A percentile compares a stretch with the other conserved stretches of the same genome.
phyloP scores from a whole-genome alignment of 306 rosid species.

The Sindora glabra region DNA sequence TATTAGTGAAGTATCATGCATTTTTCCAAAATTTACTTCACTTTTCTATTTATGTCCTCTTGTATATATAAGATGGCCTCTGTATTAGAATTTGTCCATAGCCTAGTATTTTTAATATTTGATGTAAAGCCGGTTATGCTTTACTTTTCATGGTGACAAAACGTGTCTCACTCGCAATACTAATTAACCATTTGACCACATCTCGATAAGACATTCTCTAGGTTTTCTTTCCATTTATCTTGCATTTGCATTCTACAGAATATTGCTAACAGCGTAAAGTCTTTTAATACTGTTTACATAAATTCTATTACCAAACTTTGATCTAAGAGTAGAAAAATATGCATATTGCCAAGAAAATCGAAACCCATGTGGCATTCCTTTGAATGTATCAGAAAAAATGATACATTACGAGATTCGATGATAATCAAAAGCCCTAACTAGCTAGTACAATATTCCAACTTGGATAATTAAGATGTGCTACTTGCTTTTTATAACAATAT shows the following conservation, averaged over 20 bases:
- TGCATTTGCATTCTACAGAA: conserved; percentile 34
- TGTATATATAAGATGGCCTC: no score
- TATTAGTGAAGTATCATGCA: no score
- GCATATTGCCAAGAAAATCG: conserved; percentile 23
- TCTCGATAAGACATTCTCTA: conserved; percentile 52
- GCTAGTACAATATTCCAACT: conserved; percentile 25
- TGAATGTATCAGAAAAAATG: conserved; percentile 40
- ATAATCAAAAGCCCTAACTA: conserved; percentile 20
- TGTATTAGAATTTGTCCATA: no score
- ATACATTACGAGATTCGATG: conserved; percentile 39
- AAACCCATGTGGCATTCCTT: conserved; percentile 59
- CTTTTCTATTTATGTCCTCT: no score
- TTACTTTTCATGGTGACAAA: not conserved
- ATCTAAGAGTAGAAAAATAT: conserved; percentile 9
- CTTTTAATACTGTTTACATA: not conserved
- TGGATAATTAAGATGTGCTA: conserved; percentile 15
- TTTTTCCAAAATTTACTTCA: no score
- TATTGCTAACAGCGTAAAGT: conserved; percentile 27
- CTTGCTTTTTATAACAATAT: not conserved
- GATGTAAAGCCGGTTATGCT: not conserved
- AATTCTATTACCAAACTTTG: conserved; percentile 14
- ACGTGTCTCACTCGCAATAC: not conserved
- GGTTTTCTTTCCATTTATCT: conserved; percentile 21
- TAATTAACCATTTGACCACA: conserved; percentile 22
- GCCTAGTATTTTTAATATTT: not conserved